Evolutionary conservation across 148 eudicot genomes (phyloP), one percentile per base, ranked within the genome.

Genomic region (Talinum fruticosum): DNA sequence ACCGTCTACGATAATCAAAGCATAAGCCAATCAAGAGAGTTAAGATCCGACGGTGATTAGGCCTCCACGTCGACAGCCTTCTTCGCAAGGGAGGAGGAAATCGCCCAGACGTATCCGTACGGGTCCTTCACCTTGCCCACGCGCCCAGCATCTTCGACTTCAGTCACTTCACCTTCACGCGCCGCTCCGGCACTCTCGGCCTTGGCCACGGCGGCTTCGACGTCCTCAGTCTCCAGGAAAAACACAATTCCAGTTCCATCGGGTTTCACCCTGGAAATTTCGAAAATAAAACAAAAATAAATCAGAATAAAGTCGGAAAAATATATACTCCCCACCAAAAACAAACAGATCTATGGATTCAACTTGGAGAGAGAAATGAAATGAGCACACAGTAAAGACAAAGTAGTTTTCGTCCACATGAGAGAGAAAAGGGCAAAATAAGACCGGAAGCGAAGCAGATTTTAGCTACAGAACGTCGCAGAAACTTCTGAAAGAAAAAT

Each of bases 51-150:
- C 82, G 82, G 73, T 24, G 7, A 34, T 53, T 66, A 87, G 29
- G 88, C 90, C 32, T 87, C 87, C 77, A 62, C 88, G 23, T 82
- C 87, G 69, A 51, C 86, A 30, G 74, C 23, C 38, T 75, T 78
- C 86, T 85, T 87, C 12, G 84, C 49, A 33, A 88, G 83, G 14
- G 92, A n/a, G n/a, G n/a, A 69, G 77, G 88, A 82, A 66, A 94
- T 85, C 35, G 81, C 34, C 97, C 97, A 94, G 44, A 83, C 37
- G 35, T 81, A 84, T 57, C 98, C 98, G 44, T 77, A 94, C 0
- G 98, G 95, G 51, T 92, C 98, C 90, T 89, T 89, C 78, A 94
- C 83, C 79, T 89, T 88, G 0, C 87, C 95, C 35, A 82, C 84
- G 79, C 87, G 87, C 44, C 86, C 91, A n/a, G 71, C 84, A 16